Conservation (phyloP, 495 filamentous ascomycete genomes). For the Hypoxylon cercidicola region DNA sequence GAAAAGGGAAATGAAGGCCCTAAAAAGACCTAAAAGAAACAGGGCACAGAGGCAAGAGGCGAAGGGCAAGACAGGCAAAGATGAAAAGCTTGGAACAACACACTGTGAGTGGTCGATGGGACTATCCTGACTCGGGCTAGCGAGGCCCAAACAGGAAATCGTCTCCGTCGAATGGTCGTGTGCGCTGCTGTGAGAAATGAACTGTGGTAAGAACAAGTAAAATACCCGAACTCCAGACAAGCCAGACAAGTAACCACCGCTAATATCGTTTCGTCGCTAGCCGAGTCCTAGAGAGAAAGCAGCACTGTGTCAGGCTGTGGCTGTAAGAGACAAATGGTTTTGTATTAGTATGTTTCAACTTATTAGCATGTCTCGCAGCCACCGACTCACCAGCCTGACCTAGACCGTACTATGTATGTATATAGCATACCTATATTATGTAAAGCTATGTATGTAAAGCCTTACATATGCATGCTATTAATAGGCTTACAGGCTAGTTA, state of each 20-base stretch:
- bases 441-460: too few species aligned
- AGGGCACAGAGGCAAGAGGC: conserved; percentile 29
- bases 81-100: conserved; percentile 25
- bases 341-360: conserved; percentile 24
- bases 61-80: too few species aligned
- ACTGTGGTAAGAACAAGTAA: conserved; percentile 42
- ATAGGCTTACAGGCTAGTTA: too few species aligned
- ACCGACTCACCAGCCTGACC: conserved; percentile 27
- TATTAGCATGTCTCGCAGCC: conserved; percentile 39
- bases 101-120: conserved; percentile 40
- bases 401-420: too few species aligned
- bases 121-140: conserved; percentile 43
- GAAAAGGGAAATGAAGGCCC: conserved; percentile 37
- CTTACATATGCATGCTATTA: too few species aligned
- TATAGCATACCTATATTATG: too few species aligned
- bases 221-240: conserved; percentile 35
- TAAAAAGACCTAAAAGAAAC: conserved; percentile 20
- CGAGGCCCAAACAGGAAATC: conserved; percentile 31
- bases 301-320: conserved; percentile 6
- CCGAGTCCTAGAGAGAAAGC: conserved; percentile 9
- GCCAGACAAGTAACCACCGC: conserved; percentile 22
- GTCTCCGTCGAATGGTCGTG: conserved; percentile 39
- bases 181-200: conserved; percentile 40
- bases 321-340: conserved; percentile 19
- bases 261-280: conserved; percentile 30